These are phyloP conservation scores for Gaultheria prostrata DNA, from an alignment of 148 eudicot species.

Conservation along the genomic window DNA sequence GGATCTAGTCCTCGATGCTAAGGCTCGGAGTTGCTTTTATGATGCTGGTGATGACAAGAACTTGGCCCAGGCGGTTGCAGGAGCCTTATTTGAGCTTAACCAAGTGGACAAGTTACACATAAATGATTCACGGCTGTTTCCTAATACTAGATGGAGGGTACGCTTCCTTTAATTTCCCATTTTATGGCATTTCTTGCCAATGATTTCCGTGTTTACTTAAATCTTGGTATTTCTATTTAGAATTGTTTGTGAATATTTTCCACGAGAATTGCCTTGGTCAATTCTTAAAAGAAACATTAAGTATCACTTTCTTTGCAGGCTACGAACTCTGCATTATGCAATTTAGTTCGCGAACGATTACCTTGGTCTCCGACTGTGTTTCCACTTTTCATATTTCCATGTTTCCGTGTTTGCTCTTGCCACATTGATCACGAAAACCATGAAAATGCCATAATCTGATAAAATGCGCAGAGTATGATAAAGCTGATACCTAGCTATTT, in stretches of 20 bases:
- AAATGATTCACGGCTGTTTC: slow-evolving; percentile 24
- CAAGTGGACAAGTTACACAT: slow-evolving; percentile 19
- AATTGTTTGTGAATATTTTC: neutral
- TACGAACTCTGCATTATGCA: neutral
- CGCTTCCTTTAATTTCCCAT: neutral
- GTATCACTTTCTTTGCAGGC: neutral
- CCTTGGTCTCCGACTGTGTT: no score
- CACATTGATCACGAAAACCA: neutral
- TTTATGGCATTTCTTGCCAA: neutral
- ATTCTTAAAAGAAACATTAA: neutral
- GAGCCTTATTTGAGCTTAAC: slow-evolving; percentile 25
- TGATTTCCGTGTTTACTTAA: neutral
- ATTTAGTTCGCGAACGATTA: no score
- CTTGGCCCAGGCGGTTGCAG: slow-evolving; percentile 26
- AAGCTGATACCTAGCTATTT: no score
- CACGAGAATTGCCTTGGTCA: neutral
- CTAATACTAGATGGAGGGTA: slow-evolving; percentile 52
- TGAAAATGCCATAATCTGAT: neutral
- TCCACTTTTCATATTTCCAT: neutral
- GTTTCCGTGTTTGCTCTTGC: neutral
- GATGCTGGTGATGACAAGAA: slow-evolving; percentile 32
- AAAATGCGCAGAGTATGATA: neutral
- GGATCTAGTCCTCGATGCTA: slow-evolving; percentile 31
- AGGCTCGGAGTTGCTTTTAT: slow-evolving; percentile 30
- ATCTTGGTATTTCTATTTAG: neutral